Evolutionary conservation across 1,139 yeast species (phyloP), one percentile per base, ranked within the genome.

Genomic region (Blastobotrys elegans): DNA sequence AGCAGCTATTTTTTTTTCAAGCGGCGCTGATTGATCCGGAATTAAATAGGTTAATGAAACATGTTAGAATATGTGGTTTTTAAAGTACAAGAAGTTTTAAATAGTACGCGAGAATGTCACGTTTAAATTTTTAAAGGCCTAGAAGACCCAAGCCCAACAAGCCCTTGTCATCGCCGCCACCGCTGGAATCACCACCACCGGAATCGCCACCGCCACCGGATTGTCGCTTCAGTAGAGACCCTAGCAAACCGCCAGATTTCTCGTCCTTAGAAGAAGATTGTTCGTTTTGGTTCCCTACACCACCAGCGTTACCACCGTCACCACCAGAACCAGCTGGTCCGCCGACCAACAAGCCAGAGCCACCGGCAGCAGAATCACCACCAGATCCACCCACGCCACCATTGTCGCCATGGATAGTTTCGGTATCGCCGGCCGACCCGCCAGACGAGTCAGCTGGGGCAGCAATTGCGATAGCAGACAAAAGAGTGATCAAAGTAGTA

Each of bases 341-440:
- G 17, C 33, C 33, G n/a, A 30, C 13, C 33, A 30, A 30, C n/a
- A 30, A 14, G 13, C 33, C 40, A 13, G n/a, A n/a, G 21, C 40
- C 40, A 22, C 40, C 40, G 10, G 17, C 18, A 21, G 24, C 40
- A 14, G 24, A 18, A 17, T 17, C 30, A 37, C 40, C 40, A 24
- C 31, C 18, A 4, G 18, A 7, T 2, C 40, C 40, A 37, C 31
- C 40, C 4, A 37, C 40, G 18, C 40, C 40, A 22, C 40, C 40
- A n/a, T 37, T 37, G 18, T 26, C 40, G 21, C 40, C 40, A 18
- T 37, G 10, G 31, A 37, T 17, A 3, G 5, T 16, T 8, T n/a
- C 21, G 20, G 30, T 34, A 13, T 34, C 40, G 13, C 30, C 40
- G 18, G 21, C 5, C 20, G 24, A n/a, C n/a, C n/a, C n/a, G 32